Conservation (phyloP, 2,329 filamentous ascomycete genomes). For the Pestalotiopsis sp. region DNA sequence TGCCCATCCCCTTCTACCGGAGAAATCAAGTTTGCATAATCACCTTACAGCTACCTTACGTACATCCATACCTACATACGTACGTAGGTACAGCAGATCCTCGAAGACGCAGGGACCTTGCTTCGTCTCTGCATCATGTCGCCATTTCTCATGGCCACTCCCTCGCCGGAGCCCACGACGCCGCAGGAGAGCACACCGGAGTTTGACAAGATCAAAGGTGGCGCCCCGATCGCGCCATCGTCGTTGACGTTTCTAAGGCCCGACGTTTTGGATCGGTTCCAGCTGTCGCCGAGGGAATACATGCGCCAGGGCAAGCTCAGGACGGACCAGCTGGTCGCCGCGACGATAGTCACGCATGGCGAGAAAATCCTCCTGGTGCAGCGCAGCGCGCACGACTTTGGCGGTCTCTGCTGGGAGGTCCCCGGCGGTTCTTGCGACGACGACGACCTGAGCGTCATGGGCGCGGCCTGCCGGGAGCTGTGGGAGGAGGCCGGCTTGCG, state of each 20-base stretch:
- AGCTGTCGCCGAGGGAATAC: conserved; percentile 15
- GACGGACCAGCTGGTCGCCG: conserved; percentile 19
- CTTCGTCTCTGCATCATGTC: not conserved
- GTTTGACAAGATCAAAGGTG: not conserved
- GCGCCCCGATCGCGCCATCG: not conserved
- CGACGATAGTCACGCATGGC: conserved; percentile 38
- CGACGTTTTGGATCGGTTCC: conserved; percentile 13
- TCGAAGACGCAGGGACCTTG: not conserved
- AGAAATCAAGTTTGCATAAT: not conserved
- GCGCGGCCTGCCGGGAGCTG: conserved; percentile 49
- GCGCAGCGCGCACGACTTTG: conserved; percentile 45
- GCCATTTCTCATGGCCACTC: not conserved
- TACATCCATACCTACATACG: not conserved
- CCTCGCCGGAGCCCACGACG: not conserved
- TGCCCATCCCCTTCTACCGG: not conserved
- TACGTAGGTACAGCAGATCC: not conserved
- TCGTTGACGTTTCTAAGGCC: not conserved
- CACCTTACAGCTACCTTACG: not conserved
- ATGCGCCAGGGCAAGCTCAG: conserved; percentile 12
- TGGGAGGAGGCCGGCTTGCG: conserved; percentile 34
- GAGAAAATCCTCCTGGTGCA: conserved; percentile 46
- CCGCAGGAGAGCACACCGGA: not conserved
- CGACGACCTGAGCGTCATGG: conserved; percentile 42
- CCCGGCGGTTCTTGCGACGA: conserved; percentile 51
- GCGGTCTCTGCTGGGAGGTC: conserved; percentile 49